Conservation (phyloP, 306 rosid species). For the Fragaria vesca region DNA sequence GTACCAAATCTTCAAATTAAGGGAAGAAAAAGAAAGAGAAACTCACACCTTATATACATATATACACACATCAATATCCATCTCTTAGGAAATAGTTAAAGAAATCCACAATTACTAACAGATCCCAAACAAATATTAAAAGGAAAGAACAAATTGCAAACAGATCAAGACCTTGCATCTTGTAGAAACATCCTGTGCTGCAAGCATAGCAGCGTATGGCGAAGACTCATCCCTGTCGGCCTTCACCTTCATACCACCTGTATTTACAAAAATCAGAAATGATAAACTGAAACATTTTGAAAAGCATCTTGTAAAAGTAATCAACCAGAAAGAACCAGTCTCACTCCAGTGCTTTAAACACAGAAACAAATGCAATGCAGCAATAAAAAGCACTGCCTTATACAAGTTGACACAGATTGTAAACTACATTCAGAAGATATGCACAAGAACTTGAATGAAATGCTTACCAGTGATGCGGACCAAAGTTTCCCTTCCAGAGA, state of each 20-base stretch:
- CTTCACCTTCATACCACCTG: conserved; percentile 91
- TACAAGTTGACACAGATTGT: not conserved
- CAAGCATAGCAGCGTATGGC: conserved; percentile 93
- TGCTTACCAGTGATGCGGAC: conserved; percentile 72
- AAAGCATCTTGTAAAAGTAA: too few relatives aligned
- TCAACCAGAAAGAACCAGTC: not conserved
- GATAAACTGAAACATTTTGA: not conserved
- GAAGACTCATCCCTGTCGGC: conserved; percentile 88
- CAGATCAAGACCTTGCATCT: conserved; percentile 61
- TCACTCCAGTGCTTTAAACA: not conserved
- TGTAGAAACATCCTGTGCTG: conserved; percentile 79
- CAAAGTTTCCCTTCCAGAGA: conserved; percentile 81
- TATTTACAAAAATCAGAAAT: not conserved
- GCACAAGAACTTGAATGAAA: not conserved
- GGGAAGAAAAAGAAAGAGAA: not conserved
- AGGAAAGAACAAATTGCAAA: not conserved
- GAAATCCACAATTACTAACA: not conserved
- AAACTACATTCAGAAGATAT: not conserved
- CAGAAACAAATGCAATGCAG: not conserved
- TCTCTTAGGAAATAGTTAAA: not conserved
- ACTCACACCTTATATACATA: not conserved
- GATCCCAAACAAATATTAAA: not conserved
- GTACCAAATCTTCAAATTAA: not conserved
- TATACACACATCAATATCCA: not conserved
- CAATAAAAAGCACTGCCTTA: not conserved